Evolutionary conservation across 2,329 filamentous ascomycete species (phyloP), one percentile per base, ranked within the genome.

Genomic region (Chalaropsis ovoidea): DNA sequence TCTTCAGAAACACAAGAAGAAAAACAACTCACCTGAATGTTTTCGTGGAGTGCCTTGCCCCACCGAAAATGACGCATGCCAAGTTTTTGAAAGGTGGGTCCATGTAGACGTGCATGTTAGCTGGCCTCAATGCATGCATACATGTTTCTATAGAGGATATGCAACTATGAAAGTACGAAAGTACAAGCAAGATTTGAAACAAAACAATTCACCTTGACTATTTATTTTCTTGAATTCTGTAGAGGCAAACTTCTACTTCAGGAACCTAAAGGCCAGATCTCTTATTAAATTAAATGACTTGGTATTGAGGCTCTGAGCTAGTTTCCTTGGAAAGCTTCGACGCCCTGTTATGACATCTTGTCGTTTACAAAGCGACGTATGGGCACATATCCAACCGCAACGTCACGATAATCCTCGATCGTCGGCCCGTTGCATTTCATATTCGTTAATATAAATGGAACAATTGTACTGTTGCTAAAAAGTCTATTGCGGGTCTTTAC

Each of bases 31-130:
- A 56, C 52, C 24, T 35, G 52, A 35, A n/a, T 47, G 47, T 56
- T 56, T 35, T 56, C 52, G 27, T 31, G 17, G 15, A 24, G 8
- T 56, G 15, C 15, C 27, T 56, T 15, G 52, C 24, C 13, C 52
- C 52, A 56, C 24, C 35, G 10, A 56, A 56, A 56, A 56, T 56
- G 52, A 56, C 52, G 52, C 52, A 56, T 35, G 52, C 52, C 52
- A 56, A 56, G 52, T 7, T 3, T 8, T 17, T 56, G 17, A 56
- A 22, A n/a, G 13, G 13, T 27, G 24, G 24, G 52, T 35, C 52
- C 6, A 17, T 13, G 17, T 35, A 7, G 24, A 17, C 35, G 35
- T 17, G 52, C 52, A 52, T 22, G 47, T 24, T 24, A 56, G 27
- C 52, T 56, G 52, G 52, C 52, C 52, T 56, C 52, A 56, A 56